Evolutionary conservation across 148 eudicot genomes (phyloP).

Genomic region (Silene uniflora): DNA sequence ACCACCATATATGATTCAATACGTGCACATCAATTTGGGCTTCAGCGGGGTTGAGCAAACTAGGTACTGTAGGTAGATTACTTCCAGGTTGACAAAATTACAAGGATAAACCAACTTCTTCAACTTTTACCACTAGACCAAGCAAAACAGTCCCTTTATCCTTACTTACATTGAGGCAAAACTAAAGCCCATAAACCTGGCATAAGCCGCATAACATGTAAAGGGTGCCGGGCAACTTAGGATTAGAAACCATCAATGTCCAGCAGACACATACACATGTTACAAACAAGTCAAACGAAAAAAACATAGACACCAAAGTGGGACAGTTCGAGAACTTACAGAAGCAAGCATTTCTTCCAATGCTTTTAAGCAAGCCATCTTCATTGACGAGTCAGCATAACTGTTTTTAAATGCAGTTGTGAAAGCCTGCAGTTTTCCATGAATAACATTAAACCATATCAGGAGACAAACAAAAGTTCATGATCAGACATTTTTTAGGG

Average conservation of each 20-base stretch:
- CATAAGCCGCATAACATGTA: background rate
- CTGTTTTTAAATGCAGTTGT: constrained; percentile 57
- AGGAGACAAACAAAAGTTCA: background rate
- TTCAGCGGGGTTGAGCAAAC: no score
- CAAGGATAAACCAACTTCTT: constrained; percentile 1
- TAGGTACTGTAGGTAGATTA: no score
- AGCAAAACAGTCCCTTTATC: background rate
- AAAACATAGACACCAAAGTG: background rate
- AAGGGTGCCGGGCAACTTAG: background rate
- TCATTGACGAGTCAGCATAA: constrained; percentile 56
- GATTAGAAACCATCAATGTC: background rate
- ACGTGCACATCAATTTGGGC: no score
- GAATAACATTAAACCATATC: constrained; percentile 9
- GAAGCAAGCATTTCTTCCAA: constrained; percentile 75
- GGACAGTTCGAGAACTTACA: constrained; percentile 42
- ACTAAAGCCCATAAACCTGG: background rate
- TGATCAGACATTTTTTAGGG: background rate
- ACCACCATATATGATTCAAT: no score
- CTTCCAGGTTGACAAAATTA: constrained; percentile 1
- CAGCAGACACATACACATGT: background rate
- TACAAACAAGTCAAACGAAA: background rate
- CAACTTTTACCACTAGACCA: background rate
- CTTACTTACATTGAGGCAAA: constrained; percentile 8
- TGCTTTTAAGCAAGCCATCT: constrained; percentile 72
- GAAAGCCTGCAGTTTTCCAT: constrained; percentile 59